Conservation (phyloP, 106 monocot species). For the Iris macrosiphon region DNA sequence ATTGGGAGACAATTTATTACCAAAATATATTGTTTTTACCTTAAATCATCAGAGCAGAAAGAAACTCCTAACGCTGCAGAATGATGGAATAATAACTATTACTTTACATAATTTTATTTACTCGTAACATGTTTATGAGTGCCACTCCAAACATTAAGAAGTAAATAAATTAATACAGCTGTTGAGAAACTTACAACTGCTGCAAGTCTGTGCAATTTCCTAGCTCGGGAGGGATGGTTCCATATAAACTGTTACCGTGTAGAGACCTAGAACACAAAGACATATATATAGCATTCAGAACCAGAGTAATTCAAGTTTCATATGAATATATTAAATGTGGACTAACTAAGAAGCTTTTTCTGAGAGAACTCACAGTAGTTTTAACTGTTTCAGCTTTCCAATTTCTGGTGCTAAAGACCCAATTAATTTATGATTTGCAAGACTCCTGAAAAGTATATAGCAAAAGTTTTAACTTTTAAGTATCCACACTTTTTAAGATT, state of each 20-base stretch:
- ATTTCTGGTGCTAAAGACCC: constrained; percentile 84
- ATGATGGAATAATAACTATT: too few relatives aligned
- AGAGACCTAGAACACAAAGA: constrained; percentile 47
- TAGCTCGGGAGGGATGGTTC: constrained; percentile 73
- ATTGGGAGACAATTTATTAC: too few relatives aligned
- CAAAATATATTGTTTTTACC: too few relatives aligned
- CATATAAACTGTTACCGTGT: constrained; percentile 88
- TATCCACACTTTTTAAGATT: too few relatives aligned
- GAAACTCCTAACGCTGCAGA: too few relatives aligned
- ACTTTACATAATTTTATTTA: too few relatives aligned
- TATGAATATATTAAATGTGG: background rate
- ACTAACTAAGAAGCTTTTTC: constrained; percentile 1
- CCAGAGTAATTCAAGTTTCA: background rate
- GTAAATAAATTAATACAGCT: too few relatives aligned
- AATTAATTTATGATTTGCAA: constrained; percentile 74
- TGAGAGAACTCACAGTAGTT: constrained; percentile 46
- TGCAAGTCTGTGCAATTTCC: constrained; percentile 87
- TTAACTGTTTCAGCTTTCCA: constrained; percentile 73
- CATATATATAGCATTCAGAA: background rate
- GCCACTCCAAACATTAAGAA: too few relatives aligned
- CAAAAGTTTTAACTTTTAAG: too few relatives aligned
- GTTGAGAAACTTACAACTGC: constrained; percentile 63
- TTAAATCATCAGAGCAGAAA: too few relatives aligned
- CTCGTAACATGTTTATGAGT: too few relatives aligned
- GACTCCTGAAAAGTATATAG: constrained; percentile 50